phyloP scores from a whole-genome alignment of 371 early-diverging fungal species.

The Rhizopus sp. region DNA sequence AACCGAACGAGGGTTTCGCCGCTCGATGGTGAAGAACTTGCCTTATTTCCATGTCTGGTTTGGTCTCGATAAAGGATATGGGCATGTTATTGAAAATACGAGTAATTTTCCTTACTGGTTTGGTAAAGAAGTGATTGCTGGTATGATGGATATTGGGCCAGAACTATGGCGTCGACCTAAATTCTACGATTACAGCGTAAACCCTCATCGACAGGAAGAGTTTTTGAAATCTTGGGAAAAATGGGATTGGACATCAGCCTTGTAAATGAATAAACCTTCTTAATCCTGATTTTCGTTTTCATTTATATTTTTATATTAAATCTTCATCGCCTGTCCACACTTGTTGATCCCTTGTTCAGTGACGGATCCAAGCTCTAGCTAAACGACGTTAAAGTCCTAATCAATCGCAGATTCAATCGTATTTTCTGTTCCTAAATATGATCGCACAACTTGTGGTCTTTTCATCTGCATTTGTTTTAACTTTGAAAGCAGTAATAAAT shows the following conservation, averaged over 20 bases:
- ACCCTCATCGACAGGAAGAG: slow-evolving; percentile 56
- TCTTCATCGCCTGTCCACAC: slow-evolving; percentile 36
- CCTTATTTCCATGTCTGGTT: slow-evolving; percentile 98
- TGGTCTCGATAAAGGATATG: slow-evolving; percentile 83
- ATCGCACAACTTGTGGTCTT: background rate
- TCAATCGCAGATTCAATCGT: background rate
- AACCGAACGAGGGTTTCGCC: slow-evolving; percentile 66
- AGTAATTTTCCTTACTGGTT: slow-evolving; percentile 82
- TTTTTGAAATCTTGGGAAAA: slow-evolving; percentile 76
- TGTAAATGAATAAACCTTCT: slow-evolving; percentile 17
- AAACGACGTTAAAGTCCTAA: slow-evolving; percentile 23
- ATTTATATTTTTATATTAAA: slow-evolving; percentile 3
- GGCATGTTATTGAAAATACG: slow-evolving; percentile 93
- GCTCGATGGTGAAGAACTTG: slow-evolving; percentile 70
- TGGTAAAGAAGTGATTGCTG: slow-evolving; percentile 80
- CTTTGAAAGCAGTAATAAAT: background rate
- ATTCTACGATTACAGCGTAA: slow-evolving; percentile 57
- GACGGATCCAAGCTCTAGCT: slow-evolving; percentile 33
- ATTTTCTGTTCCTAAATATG: background rate
- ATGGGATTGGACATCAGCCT: slow-evolving; percentile 82
- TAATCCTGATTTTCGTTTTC: background rate
- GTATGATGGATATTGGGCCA: slow-evolving; percentile 79
- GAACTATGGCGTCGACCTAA: slow-evolving; percentile 75
- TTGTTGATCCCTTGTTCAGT: slow-evolving; percentile 20
- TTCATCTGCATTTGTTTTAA: background rate